Percentiles rank a stretch among this genome's conserved stretches.
These are phyloP conservation scores for Zangia roseola DNA, from an alignment of 768 basidiomycete species.

Conservation along the genomic window DNA sequence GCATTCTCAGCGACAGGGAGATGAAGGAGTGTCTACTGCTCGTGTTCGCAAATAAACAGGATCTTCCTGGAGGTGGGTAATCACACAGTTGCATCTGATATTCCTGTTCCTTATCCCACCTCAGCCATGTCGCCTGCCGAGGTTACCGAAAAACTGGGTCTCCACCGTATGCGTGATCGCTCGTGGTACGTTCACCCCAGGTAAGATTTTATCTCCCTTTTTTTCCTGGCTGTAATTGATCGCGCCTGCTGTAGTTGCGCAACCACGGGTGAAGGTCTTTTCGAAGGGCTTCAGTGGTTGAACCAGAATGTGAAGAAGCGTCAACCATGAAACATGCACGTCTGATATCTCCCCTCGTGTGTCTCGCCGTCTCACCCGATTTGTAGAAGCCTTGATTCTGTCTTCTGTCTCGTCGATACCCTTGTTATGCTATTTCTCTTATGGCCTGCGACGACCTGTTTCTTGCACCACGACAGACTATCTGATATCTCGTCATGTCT, in stretches of 20 bases:
- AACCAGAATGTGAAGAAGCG: slow-evolving; percentile 97
- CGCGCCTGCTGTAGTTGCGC: slow-evolving; percentile 65
- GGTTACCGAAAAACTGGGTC: slow-evolving; percentile 94
- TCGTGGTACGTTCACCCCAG: slow-evolving; percentile 99
- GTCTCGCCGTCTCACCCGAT: slow-evolving; percentile 24
- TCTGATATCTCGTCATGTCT: slow-evolving; percentile 31
- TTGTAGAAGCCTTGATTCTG: slow-evolving; percentile 15
- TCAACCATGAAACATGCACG: slow-evolving; percentile 52
- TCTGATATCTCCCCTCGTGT: slow-evolving; percentile 13
- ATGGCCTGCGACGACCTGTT: slow-evolving; percentile 33
- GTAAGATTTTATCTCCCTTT: slow-evolving; percentile 40
- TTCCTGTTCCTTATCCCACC: slow-evolving; percentile 1
- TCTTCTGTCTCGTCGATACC: slow-evolving; percentile 30
- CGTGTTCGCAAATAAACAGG: slow-evolving; percentile 99
- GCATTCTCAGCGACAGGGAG: slow-evolving; percentile 94
- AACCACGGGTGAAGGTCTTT: slow-evolving; percentile 93
- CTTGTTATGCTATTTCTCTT: slow-evolving; percentile 35
- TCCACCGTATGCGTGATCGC: slow-evolving; percentile 94
- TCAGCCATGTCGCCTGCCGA: slow-evolving; percentile 97
- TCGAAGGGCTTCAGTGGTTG: slow-evolving; percentile 96
- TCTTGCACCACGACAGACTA: slow-evolving; percentile 37
- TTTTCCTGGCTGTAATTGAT: not conserved
- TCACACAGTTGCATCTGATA: not conserved
- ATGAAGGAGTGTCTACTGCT: slow-evolving; percentile 97
- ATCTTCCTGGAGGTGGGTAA: slow-evolving; percentile 87